Evolutionary conservation across 805 yeast genomes (phyloP), one percentile per base, ranked within the genome.

Genomic region (Blastobotrys peoriensis): DNA sequence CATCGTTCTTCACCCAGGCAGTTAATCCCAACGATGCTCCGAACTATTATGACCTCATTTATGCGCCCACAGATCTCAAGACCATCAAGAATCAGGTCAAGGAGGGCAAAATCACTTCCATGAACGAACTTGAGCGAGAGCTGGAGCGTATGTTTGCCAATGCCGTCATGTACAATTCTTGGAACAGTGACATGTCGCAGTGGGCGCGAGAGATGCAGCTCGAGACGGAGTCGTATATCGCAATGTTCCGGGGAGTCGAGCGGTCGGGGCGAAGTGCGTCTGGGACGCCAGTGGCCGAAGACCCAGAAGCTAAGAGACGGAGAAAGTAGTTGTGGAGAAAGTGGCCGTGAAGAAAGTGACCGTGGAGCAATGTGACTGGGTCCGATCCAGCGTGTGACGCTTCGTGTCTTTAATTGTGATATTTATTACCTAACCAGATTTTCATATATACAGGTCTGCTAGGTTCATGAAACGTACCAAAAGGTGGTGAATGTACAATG

Each of bases 131-230:
- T 18, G 86, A 85, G 52, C 67, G 83, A 41, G 86, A 82, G 49
- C 68, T 86, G 36, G 72, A 81, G 66, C 67, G 81, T 47, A 83
- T 86, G 93, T 83, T 82, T 64, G 83, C 91, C 41, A 86, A 86
- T 61, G 86, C 91, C 15, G 74, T 85, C 15, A 86, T 86, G 93
- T 86, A 80, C 64, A 85, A 86, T 61, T 75, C 75, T 53, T 71
- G 77, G 49, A 78, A 74, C 48, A 75, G 79, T 21, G 86, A 81
- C 43, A 70, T 83, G 48, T 76, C 75, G 36, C 61, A 64, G 30
- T 74, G 85, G 73, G 76, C 87, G 1, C 66, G 73, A 49, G 85
- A 78, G 51, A 83, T 86, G 91, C 79, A 76, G 66, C 65, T 69
- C 35, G 93, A 83, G 41, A 76, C 82, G 3, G 76, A 74, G 27